Evolutionary conservation across 495 filamentous ascomycete genomes (phyloP).

Genomic region (Penicillium mononematosum): DNA sequence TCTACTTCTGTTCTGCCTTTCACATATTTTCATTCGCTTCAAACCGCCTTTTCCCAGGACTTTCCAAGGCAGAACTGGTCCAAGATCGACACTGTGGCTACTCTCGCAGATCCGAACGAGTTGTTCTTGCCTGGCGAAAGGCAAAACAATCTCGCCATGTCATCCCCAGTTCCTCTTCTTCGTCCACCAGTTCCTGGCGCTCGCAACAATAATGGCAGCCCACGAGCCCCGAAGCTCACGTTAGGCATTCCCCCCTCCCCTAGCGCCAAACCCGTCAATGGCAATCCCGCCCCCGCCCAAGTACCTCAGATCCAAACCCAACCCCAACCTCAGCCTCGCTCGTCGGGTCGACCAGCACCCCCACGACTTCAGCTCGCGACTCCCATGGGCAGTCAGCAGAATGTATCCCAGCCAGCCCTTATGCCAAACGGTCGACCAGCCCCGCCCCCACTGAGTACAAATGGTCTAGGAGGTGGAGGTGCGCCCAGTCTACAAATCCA

Average conservation of each 20-base stretch:
- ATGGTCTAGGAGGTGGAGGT: slow-evolving; percentile 67
- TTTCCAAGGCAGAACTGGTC: slow-evolving; percentile 23
- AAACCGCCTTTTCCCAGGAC: slow-evolving; percentile 15
- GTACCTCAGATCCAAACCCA: slow-evolving; percentile 21
- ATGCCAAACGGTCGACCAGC: slow-evolving; percentile 51
- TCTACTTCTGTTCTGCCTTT: not conserved
- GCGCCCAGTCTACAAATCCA: slow-evolving; percentile 73
- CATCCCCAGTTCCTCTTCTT: slow-evolving; percentile 76
- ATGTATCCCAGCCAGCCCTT: slow-evolving; percentile 57
- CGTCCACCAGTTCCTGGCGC: slow-evolving; percentile 79
- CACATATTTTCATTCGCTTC: slow-evolving; percentile 3
- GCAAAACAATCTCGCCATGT: slow-evolving; percentile 64
- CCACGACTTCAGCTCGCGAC: slow-evolving; percentile 79
- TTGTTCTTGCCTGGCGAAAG: slow-evolving; percentile 49
- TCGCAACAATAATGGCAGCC: slow-evolving; percentile 54
- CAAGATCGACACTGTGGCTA: slow-evolving; percentile 41
- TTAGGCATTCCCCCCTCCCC: slow-evolving; percentile 85
- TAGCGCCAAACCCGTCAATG: slow-evolving; percentile 65
- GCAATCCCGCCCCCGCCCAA: slow-evolving; percentile 31
- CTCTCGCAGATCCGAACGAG: slow-evolving; percentile 48
- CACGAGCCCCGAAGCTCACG: slow-evolving; percentile 73
- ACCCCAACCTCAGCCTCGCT: slow-evolving; percentile 33
- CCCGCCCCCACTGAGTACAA: slow-evolving; percentile 50
- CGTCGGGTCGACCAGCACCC: slow-evolving; percentile 52
- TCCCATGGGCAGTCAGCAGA: slow-evolving; percentile 69